Conservation (phyloP, 371 early-diverging fungal species). For the Lichtheimia ornata region DNA sequence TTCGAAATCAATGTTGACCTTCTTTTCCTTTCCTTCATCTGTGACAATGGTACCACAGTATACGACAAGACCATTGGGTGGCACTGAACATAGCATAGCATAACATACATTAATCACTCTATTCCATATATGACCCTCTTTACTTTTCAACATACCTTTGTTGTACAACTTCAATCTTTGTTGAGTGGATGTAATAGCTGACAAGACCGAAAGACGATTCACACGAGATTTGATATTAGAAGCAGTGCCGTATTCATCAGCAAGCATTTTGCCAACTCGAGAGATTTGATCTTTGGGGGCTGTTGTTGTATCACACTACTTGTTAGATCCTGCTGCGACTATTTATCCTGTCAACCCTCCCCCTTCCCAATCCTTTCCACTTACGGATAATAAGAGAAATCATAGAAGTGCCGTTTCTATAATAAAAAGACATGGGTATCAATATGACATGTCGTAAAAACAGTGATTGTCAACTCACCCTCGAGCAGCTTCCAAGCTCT, state of each 20-base stretch:
- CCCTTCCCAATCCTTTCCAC: slow-evolving; percentile 16
- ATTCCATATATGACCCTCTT: too few relatives aligned
- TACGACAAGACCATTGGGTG: slow-evolving; percentile 88
- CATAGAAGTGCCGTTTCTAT: slow-evolving; percentile 99
- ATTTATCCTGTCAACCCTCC: not conserved
- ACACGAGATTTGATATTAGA: slow-evolving; percentile 99
- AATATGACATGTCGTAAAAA: not conserved
- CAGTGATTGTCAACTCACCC: slow-evolving; percentile 68
- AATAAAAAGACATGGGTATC: slow-evolving; percentile 9
- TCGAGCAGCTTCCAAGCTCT: slow-evolving; percentile 91
- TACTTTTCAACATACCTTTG: slow-evolving; percentile 44
- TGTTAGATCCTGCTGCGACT: not conserved
- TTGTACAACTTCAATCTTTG: slow-evolving; percentile 96
- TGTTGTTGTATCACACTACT: slow-evolving; percentile 7
- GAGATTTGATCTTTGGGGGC: slow-evolving; percentile 96
- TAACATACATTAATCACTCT: not conserved
- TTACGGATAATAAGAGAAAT: slow-evolving; percentile 96
- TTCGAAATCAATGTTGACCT: slow-evolving; percentile 96
- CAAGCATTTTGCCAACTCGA: slow-evolving; percentile 92
- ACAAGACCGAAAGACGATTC: slow-evolving; percentile 96
- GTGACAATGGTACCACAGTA: slow-evolving; percentile 95
- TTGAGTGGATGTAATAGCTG: slow-evolving; percentile 99
- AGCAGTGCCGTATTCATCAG: slow-evolving; percentile 99
- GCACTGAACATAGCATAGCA: slow-evolving; percentile 50
- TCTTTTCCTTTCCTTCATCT: slow-evolving; percentile 97